Evolutionary conservation across 768 basidiomycete genomes (phyloP), one percentile per base, ranked within the genome.

Genomic region (Termitomyces titanicus): DNA sequence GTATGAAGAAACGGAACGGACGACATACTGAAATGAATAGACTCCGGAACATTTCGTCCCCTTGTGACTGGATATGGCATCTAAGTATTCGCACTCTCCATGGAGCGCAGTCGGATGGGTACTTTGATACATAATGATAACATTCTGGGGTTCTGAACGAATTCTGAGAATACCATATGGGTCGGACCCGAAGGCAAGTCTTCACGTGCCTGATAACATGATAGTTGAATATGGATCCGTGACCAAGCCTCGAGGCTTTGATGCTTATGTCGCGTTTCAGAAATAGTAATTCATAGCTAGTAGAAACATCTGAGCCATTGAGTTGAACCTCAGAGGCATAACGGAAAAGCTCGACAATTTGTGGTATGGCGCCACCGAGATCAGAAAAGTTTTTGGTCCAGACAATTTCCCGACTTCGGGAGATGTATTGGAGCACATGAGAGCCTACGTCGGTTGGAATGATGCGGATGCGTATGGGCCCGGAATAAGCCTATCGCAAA

Each of bases 181-280:
- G 47, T 48, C 53, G 49, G 51, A 25, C 24, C 40, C 18, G 47
- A 51, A 39, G 17, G 17, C 22, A 47, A 38, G 8, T 17, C 29
- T 52, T 48, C 59, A 55, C 59, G 51, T 61, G 48, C 18, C 12
- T 27, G 33, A 45, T 43, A 55, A 44, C 51, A 56, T 54, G 47
- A 55, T 43, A 43, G 31, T 17, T 43, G 8, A 9, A 24, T n/a
- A 20, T 33, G 43, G 8, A 20, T 45, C n/a, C 48, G 34, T 45
- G 18, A 49, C 20, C 37, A 45, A 15, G 24, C 24, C 35, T 2
- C 1, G 17, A 37, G 35, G 25, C 24, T 44, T 10, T 11, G 9
- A 4, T 27, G 8, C 17, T 44, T 17, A 27, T 17, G n/a, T 31
- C 15, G 20, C 37, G 38, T 31, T 17, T 17, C 29, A 20, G 46